phyloP scores from a whole-genome alignment of 495 filamentous ascomycete genomes.

The Trichoderma reesei region DNA sequence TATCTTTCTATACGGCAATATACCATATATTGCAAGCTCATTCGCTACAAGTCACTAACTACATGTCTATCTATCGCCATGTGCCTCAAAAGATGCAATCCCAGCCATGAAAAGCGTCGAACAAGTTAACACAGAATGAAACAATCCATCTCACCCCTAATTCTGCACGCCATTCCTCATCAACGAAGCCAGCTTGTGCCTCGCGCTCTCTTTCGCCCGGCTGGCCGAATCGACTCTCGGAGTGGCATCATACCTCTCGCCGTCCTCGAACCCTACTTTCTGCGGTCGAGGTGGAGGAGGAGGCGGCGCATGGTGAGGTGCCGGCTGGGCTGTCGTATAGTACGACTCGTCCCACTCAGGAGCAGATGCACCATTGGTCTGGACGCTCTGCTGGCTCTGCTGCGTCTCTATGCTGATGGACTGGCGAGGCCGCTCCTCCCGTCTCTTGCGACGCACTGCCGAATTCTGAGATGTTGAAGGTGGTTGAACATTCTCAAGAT shows the following conservation, averaged over 20 bases:
- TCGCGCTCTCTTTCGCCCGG: slow-evolving; percentile 4
- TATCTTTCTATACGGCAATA: background rate
- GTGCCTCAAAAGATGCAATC: background rate
- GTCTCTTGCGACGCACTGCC: background rate
- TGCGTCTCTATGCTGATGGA: background rate
- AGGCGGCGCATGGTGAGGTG: background rate
- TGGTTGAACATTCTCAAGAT: background rate
- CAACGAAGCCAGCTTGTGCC: background rate
- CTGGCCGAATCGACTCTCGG: background rate
- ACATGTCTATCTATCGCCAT: background rate
- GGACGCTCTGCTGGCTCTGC: background rate
- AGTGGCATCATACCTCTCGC: background rate
- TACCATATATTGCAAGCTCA: background rate
- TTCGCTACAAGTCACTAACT: too few relatives aligned
- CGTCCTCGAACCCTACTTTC: slow-evolving; percentile 9
- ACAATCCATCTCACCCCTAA: background rate
- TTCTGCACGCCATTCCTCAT: background rate
- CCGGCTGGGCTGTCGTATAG: background rate
- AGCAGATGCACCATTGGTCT: background rate
- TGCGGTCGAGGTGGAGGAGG: slow-evolving; percentile 6
- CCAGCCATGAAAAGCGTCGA: background rate
- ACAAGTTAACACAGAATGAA: background rate
- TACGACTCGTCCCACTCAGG: slow-evolving; percentile 6
- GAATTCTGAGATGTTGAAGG: too few relatives aligned
- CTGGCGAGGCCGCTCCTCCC: background rate